Conservation (phyloP, 768 basidiomycete species). For the Phlegmacium glaucopus region DNA sequence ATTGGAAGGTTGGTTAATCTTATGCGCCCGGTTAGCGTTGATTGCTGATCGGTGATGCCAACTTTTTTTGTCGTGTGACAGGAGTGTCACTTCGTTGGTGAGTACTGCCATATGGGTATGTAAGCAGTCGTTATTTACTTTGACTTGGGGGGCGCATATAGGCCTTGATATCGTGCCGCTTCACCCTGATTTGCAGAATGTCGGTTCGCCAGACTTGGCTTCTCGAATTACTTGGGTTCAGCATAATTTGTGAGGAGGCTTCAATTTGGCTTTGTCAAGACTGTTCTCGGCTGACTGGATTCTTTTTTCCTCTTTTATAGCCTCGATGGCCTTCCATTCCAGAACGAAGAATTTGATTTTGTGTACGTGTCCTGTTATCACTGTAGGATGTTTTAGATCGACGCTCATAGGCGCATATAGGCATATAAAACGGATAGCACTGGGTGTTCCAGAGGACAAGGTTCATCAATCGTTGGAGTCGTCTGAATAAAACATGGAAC, state of each 20-base stretch:
- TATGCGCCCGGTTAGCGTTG: neutral
- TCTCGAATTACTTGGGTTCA: slow-evolving; percentile 70
- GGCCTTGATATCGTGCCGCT: slow-evolving; percentile 72
- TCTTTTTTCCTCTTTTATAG: slow-evolving; percentile 26
- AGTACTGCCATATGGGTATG: slow-evolving; percentile 17
- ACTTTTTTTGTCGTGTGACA: slow-evolving; percentile 19
- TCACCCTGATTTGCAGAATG: slow-evolving; percentile 61
- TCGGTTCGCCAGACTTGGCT: slow-evolving; percentile 55
- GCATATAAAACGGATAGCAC: slow-evolving; percentile 66
- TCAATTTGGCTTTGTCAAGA: slow-evolving; percentile 1
- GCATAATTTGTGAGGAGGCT: slow-evolving; percentile 61
- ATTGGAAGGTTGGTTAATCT: slow-evolving; percentile 53
- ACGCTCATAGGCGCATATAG: slow-evolving; percentile 26
- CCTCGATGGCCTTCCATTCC: slow-evolving; percentile 67
- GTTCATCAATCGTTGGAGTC: slow-evolving; percentile 27
- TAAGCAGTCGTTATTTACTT: neutral
- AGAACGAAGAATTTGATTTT: slow-evolving; percentile 71
- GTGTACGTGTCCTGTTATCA: slow-evolving; percentile 47
- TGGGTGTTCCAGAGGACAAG: slow-evolving; percentile 76
- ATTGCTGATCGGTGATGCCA: slow-evolving; percentile 1
- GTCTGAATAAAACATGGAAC: neutral
- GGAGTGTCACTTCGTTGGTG: slow-evolving; percentile 64
- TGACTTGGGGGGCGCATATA: slow-evolving; percentile 14
- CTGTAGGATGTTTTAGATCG: slow-evolving; percentile 2
- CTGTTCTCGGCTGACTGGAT: slow-evolving; percentile 1